A percentile compares a stretch with the other conserved stretches of the same genome.
Conservation (phyloP, 2,329 filamentous ascomycete species). For the Paracoccidioides brasiliensis region DNA sequence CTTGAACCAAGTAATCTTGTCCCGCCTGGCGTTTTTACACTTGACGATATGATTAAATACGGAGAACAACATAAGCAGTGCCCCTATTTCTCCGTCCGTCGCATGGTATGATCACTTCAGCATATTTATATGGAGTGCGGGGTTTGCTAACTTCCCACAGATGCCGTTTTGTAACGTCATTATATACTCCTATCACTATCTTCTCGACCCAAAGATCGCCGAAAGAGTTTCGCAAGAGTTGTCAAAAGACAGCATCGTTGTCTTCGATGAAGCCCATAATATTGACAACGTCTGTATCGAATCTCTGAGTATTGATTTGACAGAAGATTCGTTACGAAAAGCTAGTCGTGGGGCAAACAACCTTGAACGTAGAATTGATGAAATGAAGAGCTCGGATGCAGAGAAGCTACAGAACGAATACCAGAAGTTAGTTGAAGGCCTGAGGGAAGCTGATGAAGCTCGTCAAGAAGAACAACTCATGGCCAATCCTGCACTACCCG, state of each 20-base stretch:
- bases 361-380: conserved; percentile 75
- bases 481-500: conserved; percentile 85
- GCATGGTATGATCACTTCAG: conserved; percentile 56
- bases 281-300: conserved; percentile 99
- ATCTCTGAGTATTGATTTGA: conserved; percentile 89
- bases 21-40: conserved; percentile 88
- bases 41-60: conserved; percentile 77
- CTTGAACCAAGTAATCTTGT: conserved; percentile 91
- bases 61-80: conserved; percentile 95
- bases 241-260: conserved; percentile 95
- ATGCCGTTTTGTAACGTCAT: conserved; percentile 99
- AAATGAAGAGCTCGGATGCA: conserved; percentile 93
- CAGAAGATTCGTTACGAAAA: conserved; percentile 83
- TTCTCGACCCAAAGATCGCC: conserved; percentile 94
- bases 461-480: conserved; percentile 93
- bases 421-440: conserved; percentile 81
- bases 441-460: conserved; percentile 77
- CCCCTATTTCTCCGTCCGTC: conserved; percentile 86
- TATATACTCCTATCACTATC: conserved; percentile 98
- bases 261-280: conserved; percentile 97
- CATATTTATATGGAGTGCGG: not conserved
- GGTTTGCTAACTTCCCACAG: conserved; percentile 32
- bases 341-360: conserved; percentile 84
- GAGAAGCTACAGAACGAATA: conserved; percentile 93
- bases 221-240: conserved; percentile 89